These are phyloP conservation scores for Hypholoma fasciculare DNA, from an alignment of 768 basidiomycete genomes.

Conservation along the genomic window DNA sequence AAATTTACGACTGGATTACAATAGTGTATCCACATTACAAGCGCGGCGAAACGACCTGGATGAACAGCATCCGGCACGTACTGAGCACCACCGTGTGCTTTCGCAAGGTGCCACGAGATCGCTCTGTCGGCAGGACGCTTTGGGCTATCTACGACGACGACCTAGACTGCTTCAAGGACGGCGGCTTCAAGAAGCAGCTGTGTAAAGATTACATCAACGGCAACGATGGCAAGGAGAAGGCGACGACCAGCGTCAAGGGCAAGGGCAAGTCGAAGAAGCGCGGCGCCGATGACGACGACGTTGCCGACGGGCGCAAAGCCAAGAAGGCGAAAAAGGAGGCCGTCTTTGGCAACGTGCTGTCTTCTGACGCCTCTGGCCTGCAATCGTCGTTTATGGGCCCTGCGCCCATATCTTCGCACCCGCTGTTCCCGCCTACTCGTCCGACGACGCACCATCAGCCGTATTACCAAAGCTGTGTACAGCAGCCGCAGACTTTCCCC, in stretches of 20 bases:
- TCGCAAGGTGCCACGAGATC: conserved; percentile 79
- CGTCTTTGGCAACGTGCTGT: conserved; percentile 18
- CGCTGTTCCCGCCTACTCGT: conserved; percentile 52
- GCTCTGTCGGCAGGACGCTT: conserved; percentile 76
- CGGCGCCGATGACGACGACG: conserved; percentile 36
- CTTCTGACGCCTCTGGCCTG: conserved; percentile 19
- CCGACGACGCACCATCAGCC: conserved; percentile 70
- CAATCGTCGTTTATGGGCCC: conserved; percentile 25
- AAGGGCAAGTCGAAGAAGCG: conserved; percentile 39
- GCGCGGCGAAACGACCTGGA: conserved; percentile 93
- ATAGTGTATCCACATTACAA: conserved; percentile 93
- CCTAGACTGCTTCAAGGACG: conserved; percentile 78
- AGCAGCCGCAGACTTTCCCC: conserved; percentile 43
- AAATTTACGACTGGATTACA: conserved; percentile 96
- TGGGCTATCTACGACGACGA: conserved; percentile 90
- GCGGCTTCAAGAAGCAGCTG: conserved; percentile 73
- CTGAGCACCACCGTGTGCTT: conserved; percentile 91
- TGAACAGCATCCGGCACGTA: conserved; percentile 97
- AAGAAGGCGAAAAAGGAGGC: conserved; percentile 49
- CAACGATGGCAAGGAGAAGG: conserved; percentile 34
- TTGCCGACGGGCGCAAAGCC: conserved; percentile 36
- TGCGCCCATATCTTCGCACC: conserved; percentile 28
- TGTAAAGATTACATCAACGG: conserved; percentile 48
- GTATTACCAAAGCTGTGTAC: conserved; percentile 63
- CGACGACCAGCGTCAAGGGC: conserved; percentile 22